Evolutionary conservation across 169 alveolate species (phyloP).

Genomic region (Eimeria falciformis): DNA sequence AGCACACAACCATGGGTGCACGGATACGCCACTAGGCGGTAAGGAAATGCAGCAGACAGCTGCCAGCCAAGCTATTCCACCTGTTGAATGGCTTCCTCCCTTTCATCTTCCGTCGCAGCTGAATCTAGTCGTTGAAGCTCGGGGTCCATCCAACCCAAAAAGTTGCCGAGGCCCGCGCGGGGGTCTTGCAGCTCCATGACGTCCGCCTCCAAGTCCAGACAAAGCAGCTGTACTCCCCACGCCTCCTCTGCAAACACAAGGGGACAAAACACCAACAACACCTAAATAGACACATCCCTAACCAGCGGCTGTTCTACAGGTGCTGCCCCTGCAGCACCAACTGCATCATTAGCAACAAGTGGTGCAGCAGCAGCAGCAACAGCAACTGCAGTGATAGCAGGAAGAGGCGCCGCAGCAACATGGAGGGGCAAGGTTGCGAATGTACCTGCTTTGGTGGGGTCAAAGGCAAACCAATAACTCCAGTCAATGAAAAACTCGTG

Average conservation of each 20-base stretch:
- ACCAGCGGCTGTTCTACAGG: not conserved
- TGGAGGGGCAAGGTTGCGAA: not conserved
- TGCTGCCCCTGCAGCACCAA: not conserved
- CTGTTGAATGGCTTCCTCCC: not conserved
- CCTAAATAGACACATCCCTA: not conserved
- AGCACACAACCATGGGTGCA: too few relatives aligned
- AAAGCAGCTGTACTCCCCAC: conserved; percentile 33
- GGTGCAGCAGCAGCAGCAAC: conserved; percentile 12
- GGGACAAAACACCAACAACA: not conserved
- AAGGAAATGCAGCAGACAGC: too few relatives aligned
- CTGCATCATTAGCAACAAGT: not conserved
- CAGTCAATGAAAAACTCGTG: conserved; percentile 2
- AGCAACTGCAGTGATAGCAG: not conserved
- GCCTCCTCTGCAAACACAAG: not conserved
- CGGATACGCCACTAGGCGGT: too few relatives aligned
- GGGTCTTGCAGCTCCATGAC: not conserved
- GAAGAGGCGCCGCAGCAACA: not conserved
- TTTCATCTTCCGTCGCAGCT: not conserved
- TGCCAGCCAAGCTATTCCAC: not conserved
- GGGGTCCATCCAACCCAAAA: conserved; percentile 21
- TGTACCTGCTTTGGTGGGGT: conserved; percentile 14
- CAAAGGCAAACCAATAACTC: conserved; percentile 13
- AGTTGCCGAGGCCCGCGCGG: not conserved
- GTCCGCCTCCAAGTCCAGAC: conserved; percentile 1
- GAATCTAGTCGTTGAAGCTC: not conserved